These are phyloP conservation scores for Astrothelium macrocarpum DNA, from an alignment of 495 filamentous ascomycete genomes.

Conservation along the genomic window DNA sequence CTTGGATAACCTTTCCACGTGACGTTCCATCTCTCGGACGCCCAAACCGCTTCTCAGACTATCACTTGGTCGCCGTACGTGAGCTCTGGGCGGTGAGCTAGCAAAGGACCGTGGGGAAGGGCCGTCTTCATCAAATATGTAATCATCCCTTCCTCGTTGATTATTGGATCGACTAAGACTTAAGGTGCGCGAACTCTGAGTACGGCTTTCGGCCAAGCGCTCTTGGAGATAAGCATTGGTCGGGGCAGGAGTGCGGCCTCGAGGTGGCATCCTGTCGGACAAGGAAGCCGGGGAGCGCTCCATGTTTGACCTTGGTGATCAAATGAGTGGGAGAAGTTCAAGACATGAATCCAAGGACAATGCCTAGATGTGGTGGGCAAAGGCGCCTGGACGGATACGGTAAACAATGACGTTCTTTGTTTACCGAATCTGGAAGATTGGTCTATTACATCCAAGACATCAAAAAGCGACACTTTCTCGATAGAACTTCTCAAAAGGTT, in stretches of 20 bases:
- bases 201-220: not conserved
- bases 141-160: slow-evolving; percentile 1
- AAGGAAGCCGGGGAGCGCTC: not conserved
- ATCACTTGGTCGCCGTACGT: not conserved
- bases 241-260: not conserved
- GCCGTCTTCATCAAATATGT: not conserved
- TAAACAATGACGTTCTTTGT: slow-evolving; percentile 4
- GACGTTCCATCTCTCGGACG: slow-evolving; percentile 23
- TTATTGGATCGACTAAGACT: not conserved
- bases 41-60: slow-evolving; percentile 4
- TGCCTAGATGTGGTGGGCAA: not conserved
- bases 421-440: not conserved
- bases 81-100: not conserved
- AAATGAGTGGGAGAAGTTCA: not conserved
- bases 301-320: not conserved
- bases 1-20: slow-evolving; percentile 55
- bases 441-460: not conserved
- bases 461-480: not conserved
- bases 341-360: not conserved
- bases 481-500: not conserved
- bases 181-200: not conserved
- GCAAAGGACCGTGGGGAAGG: not conserved
- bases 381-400: not conserved
- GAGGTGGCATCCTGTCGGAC: not conserved
- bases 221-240: slow-evolving; percentile 2